phyloP scores from a whole-genome alignment of 2,329 filamentous ascomycete species.

The Curvularia hawaiiensis region DNA sequence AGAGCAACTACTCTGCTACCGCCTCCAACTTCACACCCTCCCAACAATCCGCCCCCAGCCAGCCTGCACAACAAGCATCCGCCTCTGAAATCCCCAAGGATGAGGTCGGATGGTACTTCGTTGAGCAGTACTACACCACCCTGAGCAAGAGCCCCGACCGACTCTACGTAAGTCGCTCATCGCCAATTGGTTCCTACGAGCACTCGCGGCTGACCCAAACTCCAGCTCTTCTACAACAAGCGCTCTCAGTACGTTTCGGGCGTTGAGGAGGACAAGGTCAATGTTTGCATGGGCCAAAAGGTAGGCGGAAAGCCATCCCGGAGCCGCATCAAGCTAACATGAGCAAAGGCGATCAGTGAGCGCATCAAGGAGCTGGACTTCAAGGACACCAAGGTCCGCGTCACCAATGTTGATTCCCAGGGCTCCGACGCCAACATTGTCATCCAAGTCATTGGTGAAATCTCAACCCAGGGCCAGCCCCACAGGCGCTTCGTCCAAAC shows the following conservation, averaged over 20 bases:
- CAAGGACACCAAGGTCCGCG: constrained; percentile 97
- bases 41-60: constrained; percentile 35
- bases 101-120: constrained; percentile 99
- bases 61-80: constrained; percentile 34
- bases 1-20: constrained; percentile 45
- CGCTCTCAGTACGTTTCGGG: constrained; percentile 94
- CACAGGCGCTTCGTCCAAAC: constrained; percentile 98
- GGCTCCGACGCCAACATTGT: constrained; percentile 91
- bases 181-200: not conserved
- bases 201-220: constrained; percentile 25
- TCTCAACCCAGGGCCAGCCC: constrained; percentile 88
- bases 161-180: constrained; percentile 65
- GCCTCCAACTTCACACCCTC: constrained; percentile 34
- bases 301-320: constrained; percentile 58
- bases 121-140: constrained; percentile 99
- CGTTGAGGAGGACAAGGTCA: constrained; percentile 84
- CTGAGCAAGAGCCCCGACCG: constrained; percentile 93
- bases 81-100: constrained; percentile 70
- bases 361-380: constrained; percentile 92
- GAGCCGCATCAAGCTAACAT: constrained; percentile 6
- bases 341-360: constrained; percentile 79
- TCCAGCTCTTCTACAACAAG: constrained; percentile 89
- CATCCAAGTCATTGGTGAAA: constrained; percentile 97
- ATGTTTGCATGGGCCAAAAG: constrained; percentile 84
- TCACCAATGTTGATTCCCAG: constrained; percentile 97